Percentiles rank a stretch among this genome's conserved stretches.
Conservation (phyloP, 2,329 filamentous ascomycete genomes). For the Phoma sp. region DNA sequence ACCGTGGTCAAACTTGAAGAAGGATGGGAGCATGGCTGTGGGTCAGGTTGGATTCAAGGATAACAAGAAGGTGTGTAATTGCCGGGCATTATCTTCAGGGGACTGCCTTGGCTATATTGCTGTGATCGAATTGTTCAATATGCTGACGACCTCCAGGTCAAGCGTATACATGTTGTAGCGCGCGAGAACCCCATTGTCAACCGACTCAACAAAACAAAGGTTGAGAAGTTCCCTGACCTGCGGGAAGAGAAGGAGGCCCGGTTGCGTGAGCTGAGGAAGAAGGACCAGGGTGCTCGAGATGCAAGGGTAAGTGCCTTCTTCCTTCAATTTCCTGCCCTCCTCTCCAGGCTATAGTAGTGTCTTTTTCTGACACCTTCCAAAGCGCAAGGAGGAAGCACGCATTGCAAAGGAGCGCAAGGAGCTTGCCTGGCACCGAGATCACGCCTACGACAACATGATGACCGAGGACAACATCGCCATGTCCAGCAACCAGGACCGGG, state of each 20-base stretch:
- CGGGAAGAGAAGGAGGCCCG: slow-evolving; percentile 80
- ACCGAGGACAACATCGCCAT: slow-evolving; percentile 78
- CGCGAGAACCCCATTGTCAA: slow-evolving; percentile 93
- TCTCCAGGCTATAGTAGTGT: background rate
- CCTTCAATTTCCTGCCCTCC: background rate
- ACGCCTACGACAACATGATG: slow-evolving; percentile 94
- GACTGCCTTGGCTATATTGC: too few species aligned
- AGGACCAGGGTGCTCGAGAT: slow-evolving; percentile 69
- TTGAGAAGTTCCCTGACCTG: slow-evolving; percentile 86
- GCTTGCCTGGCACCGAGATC: slow-evolving; percentile 94
- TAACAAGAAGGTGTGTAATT: slow-evolving; percentile 64
- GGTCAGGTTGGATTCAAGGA: slow-evolving; percentile 97
- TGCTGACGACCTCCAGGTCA: slow-evolving; percentile 62
- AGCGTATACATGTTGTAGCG: slow-evolving; percentile 77
- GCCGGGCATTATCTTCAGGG: background rate
- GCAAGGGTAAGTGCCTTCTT: slow-evolving; percentile 60
- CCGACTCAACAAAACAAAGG: slow-evolving; percentile 95
- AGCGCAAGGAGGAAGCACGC: slow-evolving; percentile 79
- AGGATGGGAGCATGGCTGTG: slow-evolving; percentile 92
- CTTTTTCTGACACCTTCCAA: slow-evolving; percentile 14
- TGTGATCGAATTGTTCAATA: too few species aligned
- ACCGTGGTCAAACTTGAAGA: slow-evolving; percentile 94
- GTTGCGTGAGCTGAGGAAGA: slow-evolving; percentile 72
- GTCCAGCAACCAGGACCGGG: slow-evolving; percentile 85
- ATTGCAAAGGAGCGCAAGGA: slow-evolving; percentile 82